These are phyloP conservation scores for Cyclotella sp. DNA, from an alignment of 108 stramenopile genomes.

Conservation along the genomic window DNA sequence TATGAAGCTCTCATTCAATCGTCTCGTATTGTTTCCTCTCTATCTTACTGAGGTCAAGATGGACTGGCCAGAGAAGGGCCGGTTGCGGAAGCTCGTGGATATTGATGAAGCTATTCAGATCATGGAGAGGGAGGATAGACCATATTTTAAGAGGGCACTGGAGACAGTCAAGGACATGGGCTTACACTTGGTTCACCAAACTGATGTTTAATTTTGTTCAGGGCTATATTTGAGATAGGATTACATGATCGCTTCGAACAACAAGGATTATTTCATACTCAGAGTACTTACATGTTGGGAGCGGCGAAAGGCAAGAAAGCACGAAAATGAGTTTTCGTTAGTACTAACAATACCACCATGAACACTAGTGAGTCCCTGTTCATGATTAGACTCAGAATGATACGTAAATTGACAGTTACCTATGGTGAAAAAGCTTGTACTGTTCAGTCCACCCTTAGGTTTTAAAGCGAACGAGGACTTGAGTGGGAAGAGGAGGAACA, in stretches of 20 bases:
- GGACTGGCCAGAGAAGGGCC: slow-evolving; percentile 88
- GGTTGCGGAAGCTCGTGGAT: slow-evolving; percentile 73
- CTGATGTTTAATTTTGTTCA: neutral
- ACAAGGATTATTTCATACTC: neutral
- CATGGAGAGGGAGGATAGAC: slow-evolving; percentile 57
- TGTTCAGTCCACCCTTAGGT: no score
- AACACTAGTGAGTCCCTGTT: no score
- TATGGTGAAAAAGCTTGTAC: no score
- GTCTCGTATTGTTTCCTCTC: slow-evolving; percentile 80
- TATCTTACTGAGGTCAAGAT: slow-evolving; percentile 81
- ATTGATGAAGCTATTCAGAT: slow-evolving; percentile 84
- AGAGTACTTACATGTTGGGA: no score
- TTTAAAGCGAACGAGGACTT: no score
- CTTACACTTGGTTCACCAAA: slow-evolving; percentile 51
- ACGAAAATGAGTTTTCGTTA: no score
- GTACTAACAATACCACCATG: no score
- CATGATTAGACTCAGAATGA: no score
- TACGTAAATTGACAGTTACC: no score
- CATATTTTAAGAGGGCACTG: slow-evolving; percentile 69
- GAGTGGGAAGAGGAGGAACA: no score
- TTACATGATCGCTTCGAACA: neutral
- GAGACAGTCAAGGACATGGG: slow-evolving; percentile 68
- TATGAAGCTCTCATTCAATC: slow-evolving; percentile 58
- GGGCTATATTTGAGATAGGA: neutral
- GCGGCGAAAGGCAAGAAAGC: no score